These are phyloP conservation scores for Termitomyces sp. DNA, from an alignment of 768 basidiomycete genomes.

Conservation along the genomic window DNA sequence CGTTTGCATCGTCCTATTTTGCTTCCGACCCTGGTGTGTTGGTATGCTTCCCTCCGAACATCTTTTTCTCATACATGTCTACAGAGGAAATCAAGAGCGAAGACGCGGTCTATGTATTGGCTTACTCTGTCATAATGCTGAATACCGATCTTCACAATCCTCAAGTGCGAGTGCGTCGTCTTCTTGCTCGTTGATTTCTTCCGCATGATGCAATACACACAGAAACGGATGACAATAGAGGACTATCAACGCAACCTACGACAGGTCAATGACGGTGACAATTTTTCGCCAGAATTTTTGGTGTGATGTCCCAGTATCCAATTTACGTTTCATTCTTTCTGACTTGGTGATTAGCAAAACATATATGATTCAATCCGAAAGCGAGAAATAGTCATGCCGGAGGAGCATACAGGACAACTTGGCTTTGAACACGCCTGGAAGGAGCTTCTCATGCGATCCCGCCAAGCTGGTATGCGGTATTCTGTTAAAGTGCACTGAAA, in stretches of 20 bases:
- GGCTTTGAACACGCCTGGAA: conserved; percentile 99
- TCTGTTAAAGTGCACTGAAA: neutral
- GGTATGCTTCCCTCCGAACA: neutral
- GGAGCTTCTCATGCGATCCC: conserved; percentile 80
- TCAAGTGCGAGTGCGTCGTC: conserved; percentile 69
- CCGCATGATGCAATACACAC: neutral
- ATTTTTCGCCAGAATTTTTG: conserved; percentile 86
- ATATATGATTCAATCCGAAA: conserved; percentile 95
- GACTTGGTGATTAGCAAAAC: conserved; percentile 53
- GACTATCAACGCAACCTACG: conserved; percentile 91
- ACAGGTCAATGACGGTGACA: conserved; percentile 82
- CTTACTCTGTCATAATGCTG: conserved; percentile 96
- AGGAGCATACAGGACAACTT: conserved; percentile 93
- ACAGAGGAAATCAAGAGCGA: conserved; percentile 84
- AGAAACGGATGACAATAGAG: conserved; percentile 97
- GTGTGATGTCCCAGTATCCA: conserved; percentile 35
- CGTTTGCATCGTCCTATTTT: conserved; percentile 90
- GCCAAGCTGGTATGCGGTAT: conserved; percentile 63
- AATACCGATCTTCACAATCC: conserved; percentile 98
- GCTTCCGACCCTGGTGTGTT: conserved; percentile 73
- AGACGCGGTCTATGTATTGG: conserved; percentile 91
- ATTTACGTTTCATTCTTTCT: conserved; percentile 3
- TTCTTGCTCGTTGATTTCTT: neutral
- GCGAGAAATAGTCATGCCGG: conserved; percentile 94
- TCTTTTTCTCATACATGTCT: conserved; percentile 8